Evolutionary conservation across 768 basidiomycete genomes (phyloP).

Genomic region (Lactarius hatsudake): DNA sequence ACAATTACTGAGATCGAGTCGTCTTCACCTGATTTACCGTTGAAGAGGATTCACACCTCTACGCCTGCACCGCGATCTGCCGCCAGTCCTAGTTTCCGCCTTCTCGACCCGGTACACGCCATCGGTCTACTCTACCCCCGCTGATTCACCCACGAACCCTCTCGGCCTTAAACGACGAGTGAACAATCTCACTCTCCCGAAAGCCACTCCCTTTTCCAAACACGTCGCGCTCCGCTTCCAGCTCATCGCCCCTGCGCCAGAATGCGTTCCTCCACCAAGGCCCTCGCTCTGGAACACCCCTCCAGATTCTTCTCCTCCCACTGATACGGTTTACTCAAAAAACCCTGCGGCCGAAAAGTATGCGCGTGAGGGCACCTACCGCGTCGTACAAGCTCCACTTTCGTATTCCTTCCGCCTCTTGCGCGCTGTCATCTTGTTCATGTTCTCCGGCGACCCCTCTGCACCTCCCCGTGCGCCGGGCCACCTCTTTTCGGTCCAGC

Average conservation of each 20-base stretch:
- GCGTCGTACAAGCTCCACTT: constrained; percentile 66
- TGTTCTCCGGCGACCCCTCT: constrained; percentile 43
- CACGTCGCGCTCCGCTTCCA: constrained; percentile 67
- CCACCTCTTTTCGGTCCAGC: constrained; percentile 62
- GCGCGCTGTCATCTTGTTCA: constrained; percentile 56
- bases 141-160: constrained; percentile 70
- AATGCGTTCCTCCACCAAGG: constrained; percentile 19
- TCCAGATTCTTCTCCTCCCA: constrained; percentile 3
- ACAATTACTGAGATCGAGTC: constrained; percentile 7
- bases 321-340: neutral
- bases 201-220: constrained; percentile 50
- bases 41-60: constrained; percentile 18
- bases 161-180: constrained; percentile 54
- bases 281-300: constrained; percentile 14
- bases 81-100: constrained; percentile 22
- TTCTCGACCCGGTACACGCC: constrained; percentile 39
- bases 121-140: constrained; percentile 39
- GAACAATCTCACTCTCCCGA: constrained; percentile 37
- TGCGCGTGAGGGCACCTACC: constrained; percentile 51
- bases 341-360: constrained; percentile 3
- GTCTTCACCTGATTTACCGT: constrained; percentile 10
- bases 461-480: constrained; percentile 29
- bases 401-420: constrained; percentile 70
- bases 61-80: constrained; percentile 17
- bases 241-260: constrained; percentile 40